Evolutionary conservation across 1,139 yeast species (phyloP).

Genomic region (Yamadazyma sp.): DNA sequence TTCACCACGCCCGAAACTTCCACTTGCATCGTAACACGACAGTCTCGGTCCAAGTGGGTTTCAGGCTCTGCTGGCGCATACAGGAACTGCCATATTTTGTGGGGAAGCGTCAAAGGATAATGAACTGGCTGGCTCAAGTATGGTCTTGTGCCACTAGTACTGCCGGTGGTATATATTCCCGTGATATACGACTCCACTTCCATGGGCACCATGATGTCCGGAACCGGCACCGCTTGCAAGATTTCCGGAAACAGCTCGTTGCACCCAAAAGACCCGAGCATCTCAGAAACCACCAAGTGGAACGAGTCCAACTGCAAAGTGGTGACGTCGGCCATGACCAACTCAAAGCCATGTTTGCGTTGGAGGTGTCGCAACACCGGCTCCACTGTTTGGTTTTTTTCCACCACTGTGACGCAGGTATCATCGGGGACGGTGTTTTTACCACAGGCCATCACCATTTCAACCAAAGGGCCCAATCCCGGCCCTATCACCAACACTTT

Average conservation of each 20-base stretch:
- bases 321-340: conserved; percentile 61
- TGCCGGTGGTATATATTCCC: conserved; percentile 52
- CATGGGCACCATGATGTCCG: conserved; percentile 61
- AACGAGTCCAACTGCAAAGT: conserved; percentile 34
- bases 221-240: conserved; percentile 16
- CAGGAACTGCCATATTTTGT: conserved; percentile 53
- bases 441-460: conserved; percentile 20
- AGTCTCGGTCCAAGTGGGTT: conserved; percentile 1
- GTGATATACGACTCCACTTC: conserved; percentile 58
- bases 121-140: conserved; percentile 62
- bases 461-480: conserved; percentile 80
- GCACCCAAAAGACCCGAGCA: conserved; percentile 89
- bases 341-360: conserved; percentile 23
- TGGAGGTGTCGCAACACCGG: conserved; percentile 15
- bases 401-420: conserved; percentile 39
- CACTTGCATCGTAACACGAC: conserved; percentile 2
- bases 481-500: conserved; percentile 74
- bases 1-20: conserved; percentile 38
- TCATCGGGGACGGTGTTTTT: conserved; percentile 4
- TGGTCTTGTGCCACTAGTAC: conserved; percentile 44
- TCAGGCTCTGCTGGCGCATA: conserved; percentile 35
- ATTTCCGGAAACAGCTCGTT: conserved; percentile 90
- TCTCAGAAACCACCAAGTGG: conserved; percentile 71
- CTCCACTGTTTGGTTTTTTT: conserved; percentile 68
- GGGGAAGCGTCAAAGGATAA: conserved; percentile 36